Base-by-base conservation (phyloP, 164 flowering plant genomes). In the Aristolochia fimbriata region DNA sequence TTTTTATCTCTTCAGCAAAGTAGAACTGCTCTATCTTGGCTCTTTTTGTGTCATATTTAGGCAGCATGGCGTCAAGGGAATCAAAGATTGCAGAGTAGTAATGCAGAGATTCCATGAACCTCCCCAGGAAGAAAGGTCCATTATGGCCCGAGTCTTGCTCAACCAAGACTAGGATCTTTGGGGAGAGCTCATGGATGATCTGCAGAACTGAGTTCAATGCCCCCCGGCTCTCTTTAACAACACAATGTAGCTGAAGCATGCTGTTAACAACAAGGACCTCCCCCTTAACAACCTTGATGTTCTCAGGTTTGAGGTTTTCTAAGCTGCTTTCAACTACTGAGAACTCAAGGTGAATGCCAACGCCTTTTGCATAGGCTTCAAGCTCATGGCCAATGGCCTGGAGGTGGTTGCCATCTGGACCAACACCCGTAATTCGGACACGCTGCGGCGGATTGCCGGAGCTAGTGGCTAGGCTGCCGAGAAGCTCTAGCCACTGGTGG, bases 81-180 rank as follows among this genome's bases (percentile, higher is more conserved):
- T 82, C 84, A 45, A 82, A 82, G 10, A 82, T 82, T 14, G 84
- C 87, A 2, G 82, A 77, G 68, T 80, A 82, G 62, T 80, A 82
- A 47, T 80, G 80, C 70, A 80, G 50, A 15, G 84, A 81, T 60
- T 80, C 87, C 84, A 80, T 78, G 63, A 83, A 83, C 62, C 84
- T 79, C 52, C 84, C 83, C 9, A 80, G 78, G 47, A 83, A 78
- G 63, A 83, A 83, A 0, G 87, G 87, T 9, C 87, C 87, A 47
- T 83, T 80, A 54, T 80, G 84, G 75, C 81, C 79, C 0, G 84
- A 83, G 52, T 80, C 84, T 63, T 83, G 84, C 79, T 83, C 83
- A 0, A 80, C 79, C 15, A 83, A 59, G 11, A 78, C 78, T 24
- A 80, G 55, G 13, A 65, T 51, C 58, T 74, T 78, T 0, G 83